phyloP scores from a whole-genome alignment of 2,329 filamentous ascomycete species.

The Plenodomus biglobosus region DNA sequence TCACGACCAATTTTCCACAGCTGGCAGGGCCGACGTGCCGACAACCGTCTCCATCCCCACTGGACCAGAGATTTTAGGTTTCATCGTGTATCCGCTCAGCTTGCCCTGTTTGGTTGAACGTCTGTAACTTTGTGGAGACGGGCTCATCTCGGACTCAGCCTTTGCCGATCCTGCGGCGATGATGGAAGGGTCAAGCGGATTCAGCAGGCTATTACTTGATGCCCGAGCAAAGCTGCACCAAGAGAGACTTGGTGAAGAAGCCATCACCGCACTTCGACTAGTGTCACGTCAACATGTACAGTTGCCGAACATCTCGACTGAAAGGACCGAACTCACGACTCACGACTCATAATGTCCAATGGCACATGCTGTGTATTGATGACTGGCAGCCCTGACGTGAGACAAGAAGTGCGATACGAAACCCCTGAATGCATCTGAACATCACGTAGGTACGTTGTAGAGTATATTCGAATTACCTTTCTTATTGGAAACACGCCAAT shows the following conservation, averaged over 20 bases:
- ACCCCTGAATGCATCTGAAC: neutral
- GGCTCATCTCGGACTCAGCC: neutral
- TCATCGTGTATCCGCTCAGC: neutral
- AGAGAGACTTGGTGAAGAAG: constrained; percentile 31
- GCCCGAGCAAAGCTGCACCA: constrained; percentile 31
- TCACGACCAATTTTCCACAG: neutral
- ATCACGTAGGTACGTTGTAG: neutral
- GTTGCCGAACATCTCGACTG: neutral
- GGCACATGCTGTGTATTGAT: constrained; percentile 31
- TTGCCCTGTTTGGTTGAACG: neutral
- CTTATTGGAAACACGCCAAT: neutral
- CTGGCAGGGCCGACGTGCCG: neutral
- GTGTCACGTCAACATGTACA: constrained; percentile 1
- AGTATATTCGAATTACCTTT: no score
- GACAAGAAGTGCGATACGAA: neutral
- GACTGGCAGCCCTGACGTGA: neutral
- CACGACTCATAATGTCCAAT: constrained; percentile 26
- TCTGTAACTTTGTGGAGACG: neutral
- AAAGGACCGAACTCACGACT: constrained; percentile 3
- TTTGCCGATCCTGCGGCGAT: constrained; percentile 5
- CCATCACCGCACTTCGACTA: constrained; percentile 33
- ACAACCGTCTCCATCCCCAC: neutral
- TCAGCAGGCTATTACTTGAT: constrained; percentile 18
- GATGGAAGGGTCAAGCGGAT: constrained; percentile 26
- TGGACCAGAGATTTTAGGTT: neutral